phyloP scores from a whole-genome alignment of 2,329 filamentous ascomycete species.

The Aspergillus neoniger region DNA sequence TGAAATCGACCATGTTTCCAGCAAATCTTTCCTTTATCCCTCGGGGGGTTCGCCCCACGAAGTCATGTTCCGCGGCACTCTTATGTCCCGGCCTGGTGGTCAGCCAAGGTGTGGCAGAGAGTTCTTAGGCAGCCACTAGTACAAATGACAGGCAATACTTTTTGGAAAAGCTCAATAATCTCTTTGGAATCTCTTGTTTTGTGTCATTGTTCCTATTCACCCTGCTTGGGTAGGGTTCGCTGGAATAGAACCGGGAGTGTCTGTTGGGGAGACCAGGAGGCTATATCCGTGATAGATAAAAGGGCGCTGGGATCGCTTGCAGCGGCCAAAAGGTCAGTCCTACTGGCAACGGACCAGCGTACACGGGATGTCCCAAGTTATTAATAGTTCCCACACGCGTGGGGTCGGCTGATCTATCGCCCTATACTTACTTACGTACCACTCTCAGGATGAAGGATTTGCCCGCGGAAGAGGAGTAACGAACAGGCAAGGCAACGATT shows the following conservation, averaged over 20 bases:
- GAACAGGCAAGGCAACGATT: not conserved
- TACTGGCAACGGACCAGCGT: no score
- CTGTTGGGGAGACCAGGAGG: no score
- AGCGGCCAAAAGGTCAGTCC: no score
- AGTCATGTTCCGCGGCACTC: not conserved
- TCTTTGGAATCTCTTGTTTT: not conserved
- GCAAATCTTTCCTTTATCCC: conserved; percentile 12
- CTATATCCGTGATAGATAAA: no score
- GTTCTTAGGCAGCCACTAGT: conserved; percentile 12
- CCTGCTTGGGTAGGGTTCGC: no score
- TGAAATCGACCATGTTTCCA: conserved; percentile 19
- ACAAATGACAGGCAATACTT: conserved; percentile 17
- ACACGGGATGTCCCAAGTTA: no score
- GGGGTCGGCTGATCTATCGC: not conserved
- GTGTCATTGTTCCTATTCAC: no score
- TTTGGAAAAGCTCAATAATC: not conserved
- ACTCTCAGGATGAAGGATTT: not conserved
- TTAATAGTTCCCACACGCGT: no score
- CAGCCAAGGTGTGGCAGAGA: conserved; percentile 12
- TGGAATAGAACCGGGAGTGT: no score
- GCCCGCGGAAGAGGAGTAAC: not conserved
- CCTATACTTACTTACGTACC: not conserved
- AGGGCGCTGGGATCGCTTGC: no score
- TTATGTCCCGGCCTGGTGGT: not conserved
- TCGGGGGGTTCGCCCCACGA: conserved; percentile 7